Conservation (phyloP, 2,329 filamentous ascomycete species). For the Ophiostoma sp. region DNA sequence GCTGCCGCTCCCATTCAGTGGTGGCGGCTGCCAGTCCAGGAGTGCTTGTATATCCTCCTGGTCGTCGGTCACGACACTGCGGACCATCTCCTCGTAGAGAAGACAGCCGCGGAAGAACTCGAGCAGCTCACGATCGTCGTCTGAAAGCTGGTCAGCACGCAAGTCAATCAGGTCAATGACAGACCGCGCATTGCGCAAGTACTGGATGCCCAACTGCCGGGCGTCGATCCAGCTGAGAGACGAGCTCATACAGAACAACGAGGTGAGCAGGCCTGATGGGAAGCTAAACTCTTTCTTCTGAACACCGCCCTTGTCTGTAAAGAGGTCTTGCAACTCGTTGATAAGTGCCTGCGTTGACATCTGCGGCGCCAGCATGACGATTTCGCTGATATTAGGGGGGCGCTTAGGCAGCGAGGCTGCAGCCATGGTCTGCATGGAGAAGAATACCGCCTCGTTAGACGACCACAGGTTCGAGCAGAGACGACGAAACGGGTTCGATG, state of each 20-base stretch:
- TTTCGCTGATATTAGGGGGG: slow-evolving; percentile 36
- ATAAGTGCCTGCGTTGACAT: slow-evolving; percentile 35
- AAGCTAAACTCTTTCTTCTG: slow-evolving; percentile 25
- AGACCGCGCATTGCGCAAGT: slow-evolving; percentile 29
- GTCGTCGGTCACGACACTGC: slow-evolving; percentile 37
- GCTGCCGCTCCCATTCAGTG: not conserved
- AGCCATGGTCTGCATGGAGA: slow-evolving; percentile 40
- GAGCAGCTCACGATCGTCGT: slow-evolving; percentile 32
- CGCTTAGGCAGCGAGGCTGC: slow-evolving; percentile 36
- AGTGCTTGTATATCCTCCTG: slow-evolving; percentile 28
- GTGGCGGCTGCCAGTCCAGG: slow-evolving; percentile 19
- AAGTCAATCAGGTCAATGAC: slow-evolving; percentile 27
- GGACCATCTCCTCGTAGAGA: slow-evolving; percentile 39
- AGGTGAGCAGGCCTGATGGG: slow-evolving; percentile 36
- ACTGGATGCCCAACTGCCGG: slow-evolving; percentile 28
- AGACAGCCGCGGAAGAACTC: slow-evolving; percentile 39
- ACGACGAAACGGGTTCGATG: slow-evolving; percentile 37
- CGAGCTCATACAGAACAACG: slow-evolving; percentile 39
- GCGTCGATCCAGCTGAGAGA: slow-evolving; percentile 40
- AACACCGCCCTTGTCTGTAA: slow-evolving; percentile 17
- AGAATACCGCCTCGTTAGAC: slow-evolving; percentile 37
- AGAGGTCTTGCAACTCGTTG: slow-evolving; percentile 33
- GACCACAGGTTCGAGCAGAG: slow-evolving; percentile 38
- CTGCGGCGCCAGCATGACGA: slow-evolving; percentile 35
- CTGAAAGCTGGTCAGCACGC: slow-evolving; percentile 19